phyloP scores from a whole-genome alignment of 768 basidiomycete genomes.

The Lentinula boryana region DNA sequence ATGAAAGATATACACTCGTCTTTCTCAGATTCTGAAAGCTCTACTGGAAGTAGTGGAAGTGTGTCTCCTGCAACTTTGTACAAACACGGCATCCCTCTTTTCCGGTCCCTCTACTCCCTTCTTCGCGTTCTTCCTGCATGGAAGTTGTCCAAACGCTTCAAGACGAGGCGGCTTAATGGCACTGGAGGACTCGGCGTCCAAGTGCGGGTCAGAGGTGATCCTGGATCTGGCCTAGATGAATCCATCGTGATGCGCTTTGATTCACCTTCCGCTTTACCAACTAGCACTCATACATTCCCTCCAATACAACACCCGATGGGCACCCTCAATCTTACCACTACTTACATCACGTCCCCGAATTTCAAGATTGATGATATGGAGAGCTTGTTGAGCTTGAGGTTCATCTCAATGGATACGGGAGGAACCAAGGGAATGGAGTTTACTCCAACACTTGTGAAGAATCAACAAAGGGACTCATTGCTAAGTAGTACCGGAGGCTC shows the following conservation, averaged over 20 bases:
- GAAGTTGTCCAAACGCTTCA: constrained; percentile 61
- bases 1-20: constrained; percentile 27
- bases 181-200: constrained; percentile 43
- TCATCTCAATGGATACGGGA: constrained; percentile 54
- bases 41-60: constrained; percentile 25
- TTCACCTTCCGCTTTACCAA: constrained; percentile 28
- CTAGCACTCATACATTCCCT: constrained; percentile 55
- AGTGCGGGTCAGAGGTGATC: constrained; percentile 31
- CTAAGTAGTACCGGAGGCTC: constrained; percentile 18
- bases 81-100: constrained; percentile 80
- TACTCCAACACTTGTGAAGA: constrained; percentile 65
- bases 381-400: constrained; percentile 66
- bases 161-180: constrained; percentile 30
- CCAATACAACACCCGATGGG: constrained; percentile 65
- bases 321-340: constrained; percentile 51
- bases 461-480: constrained; percentile 53
- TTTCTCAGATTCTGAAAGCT: constrained; percentile 9
- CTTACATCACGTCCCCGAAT: constrained; percentile 60
- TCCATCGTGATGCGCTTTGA: constrained; percentile 14
- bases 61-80: constrained; percentile 72
- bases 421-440: constrained; percentile 30
- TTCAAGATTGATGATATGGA: constrained; percentile 77
- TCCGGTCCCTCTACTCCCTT: constrained; percentile 70
- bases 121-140: constrained; percentile 72
- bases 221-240: constrained; percentile 14